Percentiles rank a stretch among this genome's conserved stretches.
phyloP scores from a whole-genome alignment of 2,329 filamentous ascomycete genomes.

The Diatrype stigma region DNA sequence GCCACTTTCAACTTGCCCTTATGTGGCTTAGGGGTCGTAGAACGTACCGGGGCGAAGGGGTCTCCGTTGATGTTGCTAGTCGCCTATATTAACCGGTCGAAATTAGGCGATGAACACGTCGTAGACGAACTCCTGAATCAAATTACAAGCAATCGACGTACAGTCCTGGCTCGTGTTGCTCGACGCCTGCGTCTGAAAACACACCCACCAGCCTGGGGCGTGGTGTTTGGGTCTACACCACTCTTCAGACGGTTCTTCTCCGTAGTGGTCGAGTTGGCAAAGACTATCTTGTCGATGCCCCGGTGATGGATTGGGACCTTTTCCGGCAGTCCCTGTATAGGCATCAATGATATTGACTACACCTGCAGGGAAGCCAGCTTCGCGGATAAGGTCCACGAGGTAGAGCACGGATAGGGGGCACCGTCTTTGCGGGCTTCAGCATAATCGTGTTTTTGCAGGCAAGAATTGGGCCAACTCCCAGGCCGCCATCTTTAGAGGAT shows the following conservation, averaged over 20 bases:
- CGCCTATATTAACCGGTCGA: conserved; percentile 52
- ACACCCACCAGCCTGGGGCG: conserved; percentile 63
- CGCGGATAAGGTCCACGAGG: conserved; percentile 61
- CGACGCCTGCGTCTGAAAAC: conserved; percentile 62
- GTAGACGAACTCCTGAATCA: conserved; percentile 58
- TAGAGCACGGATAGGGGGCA: conserved; percentile 61
- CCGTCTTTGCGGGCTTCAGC: conserved; percentile 65
- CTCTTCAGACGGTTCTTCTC: conserved; percentile 73
- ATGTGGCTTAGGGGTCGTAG: conserved; percentile 72
- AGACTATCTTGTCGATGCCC: conserved; percentile 71
- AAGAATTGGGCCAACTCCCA: conserved; percentile 75
- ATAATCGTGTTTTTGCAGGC: conserved; percentile 62
- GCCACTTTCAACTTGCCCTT: conserved; percentile 62
- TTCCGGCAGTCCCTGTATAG: conserved; percentile 62
- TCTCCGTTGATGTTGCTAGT: conserved; percentile 65
- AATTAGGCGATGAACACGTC: conserved; percentile 63
- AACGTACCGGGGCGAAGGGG: conserved; percentile 66
- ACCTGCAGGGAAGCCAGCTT: conserved; percentile 74
- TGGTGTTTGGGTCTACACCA: conserved; percentile 63
- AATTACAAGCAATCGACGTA: conserved; percentile 59
- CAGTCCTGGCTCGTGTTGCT: conserved; percentile 64
- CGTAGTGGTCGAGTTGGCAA: conserved; percentile 71
- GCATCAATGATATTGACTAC: conserved; percentile 76
- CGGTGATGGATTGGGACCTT: conserved; percentile 64
- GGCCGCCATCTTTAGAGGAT: conserved; percentile 57